Conservation (phyloP, 495 filamentous ascomycete genomes). For the Penicillium tannophilum region DNA sequence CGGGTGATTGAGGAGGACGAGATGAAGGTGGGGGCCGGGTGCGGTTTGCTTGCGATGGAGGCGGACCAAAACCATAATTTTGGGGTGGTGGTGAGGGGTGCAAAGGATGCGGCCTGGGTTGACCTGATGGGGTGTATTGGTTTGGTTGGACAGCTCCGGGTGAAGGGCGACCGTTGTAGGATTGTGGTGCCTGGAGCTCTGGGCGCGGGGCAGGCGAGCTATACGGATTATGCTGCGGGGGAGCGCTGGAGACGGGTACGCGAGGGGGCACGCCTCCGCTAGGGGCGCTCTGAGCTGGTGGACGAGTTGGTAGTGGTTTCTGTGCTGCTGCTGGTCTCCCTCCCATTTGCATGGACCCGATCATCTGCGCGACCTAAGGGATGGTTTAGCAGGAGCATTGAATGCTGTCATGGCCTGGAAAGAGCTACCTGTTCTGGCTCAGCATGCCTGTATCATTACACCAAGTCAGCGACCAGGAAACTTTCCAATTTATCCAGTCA, state of each 20-base stretch:
- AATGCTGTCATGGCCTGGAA: not conserved
- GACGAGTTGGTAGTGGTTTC: conserved; percentile 34
- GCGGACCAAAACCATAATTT: conserved; percentile 62
- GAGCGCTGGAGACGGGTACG: conserved; percentile 33
- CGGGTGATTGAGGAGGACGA: conserved; percentile 56
- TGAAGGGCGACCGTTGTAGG: conserved; percentile 31
- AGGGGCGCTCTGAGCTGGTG: conserved; percentile 25
- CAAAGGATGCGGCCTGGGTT: conserved; percentile 43
- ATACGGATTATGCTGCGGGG: conserved; percentile 31
- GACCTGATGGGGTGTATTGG: conserved; percentile 22
- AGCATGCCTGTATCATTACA: conserved; percentile 67
- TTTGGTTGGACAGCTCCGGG: conserved; percentile 19
- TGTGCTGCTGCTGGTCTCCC: conserved; percentile 13
- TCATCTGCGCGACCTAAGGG: conserved; percentile 57
- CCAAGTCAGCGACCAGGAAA: conserved; percentile 16
- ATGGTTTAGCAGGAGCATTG: conserved; percentile 9
- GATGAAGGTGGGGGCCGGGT: conserved; percentile 60
- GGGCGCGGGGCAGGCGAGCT: conserved; percentile 29
- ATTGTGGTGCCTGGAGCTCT: conserved; percentile 32
- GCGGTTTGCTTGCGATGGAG: conserved; percentile 47
- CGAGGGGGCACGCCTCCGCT: conserved; percentile 34
- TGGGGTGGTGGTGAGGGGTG: conserved; percentile 59
- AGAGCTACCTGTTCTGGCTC: conserved; percentile 83
- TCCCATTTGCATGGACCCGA: conserved; percentile 44
- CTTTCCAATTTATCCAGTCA: not conserved